Base-by-base conservation (phyloP, 345 rosid genomes). In the Euphorbia lathyris region DNA sequence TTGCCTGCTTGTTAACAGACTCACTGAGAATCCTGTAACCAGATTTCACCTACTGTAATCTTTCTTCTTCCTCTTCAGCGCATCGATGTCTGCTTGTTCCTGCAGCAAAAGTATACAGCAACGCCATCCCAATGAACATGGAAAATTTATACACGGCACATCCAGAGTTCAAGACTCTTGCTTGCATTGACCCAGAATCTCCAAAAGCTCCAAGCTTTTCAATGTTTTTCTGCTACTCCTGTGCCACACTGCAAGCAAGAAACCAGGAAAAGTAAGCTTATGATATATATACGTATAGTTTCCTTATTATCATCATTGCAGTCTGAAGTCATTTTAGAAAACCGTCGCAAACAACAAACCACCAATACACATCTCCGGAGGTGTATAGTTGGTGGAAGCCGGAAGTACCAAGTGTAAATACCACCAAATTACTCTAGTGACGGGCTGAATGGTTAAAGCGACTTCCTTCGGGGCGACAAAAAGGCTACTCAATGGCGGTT, bases 181-280 rank as follows among this genome's bases (percentile, higher is more conserved):
- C 38, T 55, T 32, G 59, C 32, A 22, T 9, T 56, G 10, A 38
- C 27, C 71, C 63, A 9, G 38, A 50, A 65, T 66, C 48, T 58
- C 17, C 47, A n/a, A 1, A 19, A 27, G 22, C 40, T 25, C 5
- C 45, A 12, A n/a, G 45, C 48, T 56, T 50, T 56, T 43, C 19
- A 22, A 42, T 12, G 25, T 3, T 16, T 14, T 58, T 4, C 25
- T 38, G 23, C 63, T 32, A 22, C 40, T 7, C 9, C 23, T 7
- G 23, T 55, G n/a, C 16, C 43, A 27, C 9, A 11, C 42, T 58
- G 45, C 42, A 58, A 68, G 63, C 16, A 36, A 65, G 23, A 53
- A 30, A 9, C 11, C 17, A 22, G 22, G 34, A 50, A 22, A n/a
- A n/a, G n/a, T n/a, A n/a, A 61, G 40, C 38, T 61, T 4, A 10